A percentile compares a stretch with the other conserved stretches of the same genome.
Evolutionary conservation across 805 yeast species (phyloP).

Genomic region (Saturnispora bothae): DNA sequence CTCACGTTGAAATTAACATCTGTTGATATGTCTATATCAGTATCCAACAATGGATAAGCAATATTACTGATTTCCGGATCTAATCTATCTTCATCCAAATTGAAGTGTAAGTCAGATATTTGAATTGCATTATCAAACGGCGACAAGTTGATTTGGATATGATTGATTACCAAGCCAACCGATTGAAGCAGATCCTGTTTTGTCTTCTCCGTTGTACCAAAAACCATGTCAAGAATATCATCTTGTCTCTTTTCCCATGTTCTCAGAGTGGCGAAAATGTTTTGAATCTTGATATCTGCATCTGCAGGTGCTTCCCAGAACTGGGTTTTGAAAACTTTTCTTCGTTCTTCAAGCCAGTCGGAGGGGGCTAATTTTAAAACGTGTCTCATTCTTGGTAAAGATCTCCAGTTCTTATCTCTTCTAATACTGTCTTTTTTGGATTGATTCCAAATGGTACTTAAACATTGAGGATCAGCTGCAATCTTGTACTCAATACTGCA

Average conservation of each 20-base stretch:
- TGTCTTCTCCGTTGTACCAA: constrained; percentile 24
- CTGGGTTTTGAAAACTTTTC: constrained; percentile 22
- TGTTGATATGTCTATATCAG: constrained; percentile 13
- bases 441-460: constrained; percentile 9
- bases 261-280: constrained; percentile 70
- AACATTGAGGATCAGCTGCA: constrained; percentile 76
- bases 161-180: constrained; percentile 9
- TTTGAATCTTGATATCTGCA: constrained; percentile 46
- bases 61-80: constrained; percentile 11
- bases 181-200: constrained; percentile 4
- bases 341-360: constrained; percentile 34
- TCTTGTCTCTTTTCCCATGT: constrained; percentile 75
- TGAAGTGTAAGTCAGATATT: constrained; percentile 12
- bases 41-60: constrained; percentile 12
- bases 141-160: constrained; percentile 14
- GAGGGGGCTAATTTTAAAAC: constrained; percentile 49
- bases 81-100: constrained; percentile 10
- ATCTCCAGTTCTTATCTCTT: constrained; percentile 78
- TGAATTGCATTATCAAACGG: constrained; percentile 17
- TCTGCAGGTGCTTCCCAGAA: constrained; percentile 37
- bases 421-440: constrained; percentile 27
- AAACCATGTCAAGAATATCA: constrained; percentile 43
- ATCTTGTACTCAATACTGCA: constrained; percentile 36
- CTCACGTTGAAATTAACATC: constrained; percentile 17
- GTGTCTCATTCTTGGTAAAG: constrained; percentile 70